These are phyloP conservation scores for Saturnispora quitensis DNA, from an alignment of 805 yeast species.

Conservation along the genomic window DNA sequence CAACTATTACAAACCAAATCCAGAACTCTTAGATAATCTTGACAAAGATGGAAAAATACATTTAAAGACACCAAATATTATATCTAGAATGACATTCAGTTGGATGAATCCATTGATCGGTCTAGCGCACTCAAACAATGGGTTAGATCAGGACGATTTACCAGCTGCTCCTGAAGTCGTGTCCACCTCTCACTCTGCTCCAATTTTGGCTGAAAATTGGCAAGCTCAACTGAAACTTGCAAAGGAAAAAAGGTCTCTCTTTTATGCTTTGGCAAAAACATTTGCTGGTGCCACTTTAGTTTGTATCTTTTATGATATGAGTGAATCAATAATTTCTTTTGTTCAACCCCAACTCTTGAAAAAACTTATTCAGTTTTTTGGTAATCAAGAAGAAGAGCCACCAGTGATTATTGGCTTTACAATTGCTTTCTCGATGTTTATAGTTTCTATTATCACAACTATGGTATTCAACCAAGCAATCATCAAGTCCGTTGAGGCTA, in stretches of 20 bases:
- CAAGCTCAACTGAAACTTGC: slow-evolving; percentile 14
- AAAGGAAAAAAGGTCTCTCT: slow-evolving; percentile 19
- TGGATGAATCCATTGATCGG: slow-evolving; percentile 89
- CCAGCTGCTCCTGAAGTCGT: slow-evolving; percentile 34
- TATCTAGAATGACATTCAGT: slow-evolving; percentile 68
- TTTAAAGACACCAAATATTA: slow-evolving; percentile 40
- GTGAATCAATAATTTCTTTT: slow-evolving; percentile 32
- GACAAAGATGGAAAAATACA: slow-evolving; percentile 21
- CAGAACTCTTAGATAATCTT: slow-evolving; percentile 20
- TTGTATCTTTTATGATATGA: slow-evolving; percentile 30
- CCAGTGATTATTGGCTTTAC: slow-evolving; percentile 53
- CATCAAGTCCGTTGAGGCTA: slow-evolving; percentile 47
- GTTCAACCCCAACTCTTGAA: slow-evolving; percentile 52
- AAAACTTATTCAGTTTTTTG: slow-evolving; percentile 38
- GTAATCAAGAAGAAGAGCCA: slow-evolving; percentile 22
- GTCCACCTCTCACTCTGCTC: slow-evolving; percentile 27
- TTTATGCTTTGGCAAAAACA: slow-evolving; percentile 29
- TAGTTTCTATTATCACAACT: slow-evolving; percentile 51
- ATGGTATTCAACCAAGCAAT: slow-evolving; percentile 61
- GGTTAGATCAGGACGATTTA: slow-evolving; percentile 30
- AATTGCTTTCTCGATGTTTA: slow-evolving; percentile 56
- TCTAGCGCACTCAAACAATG: slow-evolving; percentile 43
- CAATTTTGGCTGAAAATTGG: slow-evolving; percentile 27
- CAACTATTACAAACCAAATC: slow-evolving; percentile 30
- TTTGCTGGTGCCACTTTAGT: slow-evolving; percentile 30